Evolutionary conservation across 1,284 basidiomycete genomes (phyloP).

Genomic region (Ganoderma sp.): DNA sequence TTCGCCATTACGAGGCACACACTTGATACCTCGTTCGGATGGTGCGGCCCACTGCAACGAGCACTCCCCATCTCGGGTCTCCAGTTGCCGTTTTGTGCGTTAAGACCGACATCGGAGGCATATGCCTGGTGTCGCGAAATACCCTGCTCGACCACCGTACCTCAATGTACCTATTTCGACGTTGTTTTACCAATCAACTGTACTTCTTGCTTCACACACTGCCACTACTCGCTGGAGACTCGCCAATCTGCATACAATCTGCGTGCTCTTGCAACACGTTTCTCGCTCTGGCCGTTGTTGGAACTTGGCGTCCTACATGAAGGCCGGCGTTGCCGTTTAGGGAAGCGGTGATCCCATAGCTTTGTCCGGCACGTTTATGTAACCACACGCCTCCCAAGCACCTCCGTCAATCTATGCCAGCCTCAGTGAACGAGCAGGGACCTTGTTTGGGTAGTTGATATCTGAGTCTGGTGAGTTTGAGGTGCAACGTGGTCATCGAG

Average conservation of each 20-base stretch:
- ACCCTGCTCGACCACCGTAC: neutral
- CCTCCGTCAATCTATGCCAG: too few relatives aligned
- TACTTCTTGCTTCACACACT: neutral
- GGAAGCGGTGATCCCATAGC: neutral
- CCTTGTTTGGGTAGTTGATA: neutral
- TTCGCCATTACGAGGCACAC: neutral
- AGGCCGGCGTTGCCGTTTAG: neutral
- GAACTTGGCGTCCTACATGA: neutral
- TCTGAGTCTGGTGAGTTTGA: neutral
- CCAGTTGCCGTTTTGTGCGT: neutral
- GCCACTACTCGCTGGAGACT: conserved; percentile 3
- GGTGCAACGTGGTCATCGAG: neutral
- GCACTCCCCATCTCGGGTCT: neutral
- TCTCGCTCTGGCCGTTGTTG: neutral
- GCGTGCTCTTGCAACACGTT: neutral
- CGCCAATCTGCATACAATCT: conserved; percentile 1
- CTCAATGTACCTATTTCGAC: neutral
- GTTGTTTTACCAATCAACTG: neutral
- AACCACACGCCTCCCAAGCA: neutral
- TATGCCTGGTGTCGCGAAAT: neutral
- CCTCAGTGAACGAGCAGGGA: neutral
- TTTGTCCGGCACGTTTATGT: neutral
- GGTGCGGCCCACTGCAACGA: neutral
- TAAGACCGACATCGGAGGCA: neutral
- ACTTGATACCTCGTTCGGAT: neutral